phyloP scores from a whole-genome alignment of 805 yeast genomes.

The Sugiyamaella americana region DNA sequence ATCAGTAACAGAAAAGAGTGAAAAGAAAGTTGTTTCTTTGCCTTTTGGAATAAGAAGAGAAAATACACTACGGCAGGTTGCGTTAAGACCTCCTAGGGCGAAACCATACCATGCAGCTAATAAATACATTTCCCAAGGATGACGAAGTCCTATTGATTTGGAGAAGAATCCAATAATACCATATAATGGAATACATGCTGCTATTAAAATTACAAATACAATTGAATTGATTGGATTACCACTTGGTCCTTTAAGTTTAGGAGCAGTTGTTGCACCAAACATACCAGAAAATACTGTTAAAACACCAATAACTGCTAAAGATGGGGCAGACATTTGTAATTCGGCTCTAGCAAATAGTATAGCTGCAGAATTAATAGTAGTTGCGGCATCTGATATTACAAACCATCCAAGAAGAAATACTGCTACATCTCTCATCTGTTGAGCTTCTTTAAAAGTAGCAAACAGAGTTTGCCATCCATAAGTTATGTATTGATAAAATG shows the following conservation, averaged over 20 bases:
- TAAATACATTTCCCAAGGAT: constrained; percentile 60
- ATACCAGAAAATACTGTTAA: constrained; percentile 64
- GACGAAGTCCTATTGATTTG: constrained; percentile 49
- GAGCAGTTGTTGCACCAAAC: constrained; percentile 55
- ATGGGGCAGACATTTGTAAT: constrained; percentile 60
- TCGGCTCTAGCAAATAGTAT: constrained; percentile 69
- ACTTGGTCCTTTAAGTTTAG: constrained; percentile 36
- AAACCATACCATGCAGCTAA: constrained; percentile 72
- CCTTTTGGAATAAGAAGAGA: constrained; percentile 68
- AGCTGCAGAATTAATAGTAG: constrained; percentile 76
- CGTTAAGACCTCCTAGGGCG: constrained; percentile 66
- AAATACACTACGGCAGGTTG: constrained; percentile 62
- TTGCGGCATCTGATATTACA: constrained; percentile 63
- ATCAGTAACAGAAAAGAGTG: constrained; percentile 70
- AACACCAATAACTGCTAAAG: constrained; percentile 58
- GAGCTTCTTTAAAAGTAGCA: constrained; percentile 53
- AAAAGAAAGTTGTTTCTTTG: constrained; percentile 68
- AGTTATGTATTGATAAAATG: constrained; percentile 34
- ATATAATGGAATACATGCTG: constrained; percentile 62
- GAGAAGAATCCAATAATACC: constrained; percentile 63
- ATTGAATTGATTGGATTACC: constrained; percentile 45
- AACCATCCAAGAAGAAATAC: constrained; percentile 70
- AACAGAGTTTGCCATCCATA: constrained; percentile 61
- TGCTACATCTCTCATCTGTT: constrained; percentile 56
- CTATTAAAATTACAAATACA: constrained; percentile 50